These are phyloP conservation scores for Aspergillus egyptiacus DNA, from an alignment of 495 filamentous ascomycete genomes.

Conservation along the genomic window DNA sequence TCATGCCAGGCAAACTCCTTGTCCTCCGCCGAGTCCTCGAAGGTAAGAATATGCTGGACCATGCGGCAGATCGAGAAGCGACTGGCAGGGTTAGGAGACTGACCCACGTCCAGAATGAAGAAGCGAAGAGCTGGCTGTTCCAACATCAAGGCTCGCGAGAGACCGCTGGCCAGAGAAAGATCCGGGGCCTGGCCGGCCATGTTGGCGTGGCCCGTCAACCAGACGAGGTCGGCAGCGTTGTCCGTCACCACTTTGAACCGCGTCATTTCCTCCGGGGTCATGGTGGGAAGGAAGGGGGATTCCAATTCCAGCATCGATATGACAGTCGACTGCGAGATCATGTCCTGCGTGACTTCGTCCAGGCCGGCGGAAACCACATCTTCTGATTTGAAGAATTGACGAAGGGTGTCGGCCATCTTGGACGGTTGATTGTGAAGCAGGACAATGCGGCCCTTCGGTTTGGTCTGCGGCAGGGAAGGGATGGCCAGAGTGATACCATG, in stretches of 20 bases:
- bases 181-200: conserved; percentile 25
- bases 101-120: too few species aligned
- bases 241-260: conserved; percentile 26
- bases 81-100: too few species aligned
- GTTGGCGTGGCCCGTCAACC: conserved; percentile 26
- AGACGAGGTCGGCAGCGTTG: conserved; percentile 25
- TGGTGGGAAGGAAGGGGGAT: conserved; percentile 22
- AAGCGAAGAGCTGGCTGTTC: conserved; percentile 35
- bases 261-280: conserved; percentile 22
- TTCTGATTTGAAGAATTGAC: too few species aligned
- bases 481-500: too few species aligned
- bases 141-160: conserved; percentile 31
- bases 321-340: not conserved
- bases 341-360: too few species aligned
- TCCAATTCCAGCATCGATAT: conserved; percentile 21
- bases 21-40: not conserved
- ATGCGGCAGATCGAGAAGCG: too few species aligned
- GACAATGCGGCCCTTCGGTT: too few species aligned
- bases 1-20: not conserved
- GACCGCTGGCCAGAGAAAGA: conserved; percentile 23
- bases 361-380: too few species aligned
- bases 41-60: too few species aligned
- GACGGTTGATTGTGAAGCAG: too few species aligned
- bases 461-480: too few species aligned
- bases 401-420: too few species aligned